Conservation (phyloP, 2,329 filamentous ascomycete genomes). For the Talaromyces sp. region DNA sequence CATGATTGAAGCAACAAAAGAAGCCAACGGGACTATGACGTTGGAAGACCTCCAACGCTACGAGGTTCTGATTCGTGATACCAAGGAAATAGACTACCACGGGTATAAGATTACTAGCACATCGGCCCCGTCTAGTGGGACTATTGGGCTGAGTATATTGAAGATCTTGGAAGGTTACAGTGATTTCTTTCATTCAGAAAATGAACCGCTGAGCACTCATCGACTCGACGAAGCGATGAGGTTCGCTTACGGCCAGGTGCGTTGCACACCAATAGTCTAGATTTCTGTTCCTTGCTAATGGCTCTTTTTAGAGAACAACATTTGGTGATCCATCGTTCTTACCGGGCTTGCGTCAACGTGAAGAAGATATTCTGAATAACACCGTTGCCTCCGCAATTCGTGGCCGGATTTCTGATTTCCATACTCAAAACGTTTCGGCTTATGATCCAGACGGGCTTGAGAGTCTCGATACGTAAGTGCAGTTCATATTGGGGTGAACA, state of each 20-base stretch:
- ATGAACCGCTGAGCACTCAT: conserved; percentile 68
- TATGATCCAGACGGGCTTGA: conserved; percentile 70
- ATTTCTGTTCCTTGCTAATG: neutral
- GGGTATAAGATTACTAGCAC: conserved; percentile 63
- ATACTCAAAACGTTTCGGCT: conserved; percentile 66
- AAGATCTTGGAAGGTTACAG: conserved; percentile 80
- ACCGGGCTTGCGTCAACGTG: conserved; percentile 57
- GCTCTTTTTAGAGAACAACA: conserved; percentile 55
- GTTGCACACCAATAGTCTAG: neutral
- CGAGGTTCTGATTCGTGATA: conserved; percentile 59
- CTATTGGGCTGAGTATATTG: conserved; percentile 68
- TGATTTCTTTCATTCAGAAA: conserved; percentile 55
- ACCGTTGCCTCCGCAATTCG: conserved; percentile 59
- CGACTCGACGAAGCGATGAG: conserved; percentile 82
- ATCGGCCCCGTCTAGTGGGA: conserved; percentile 74
- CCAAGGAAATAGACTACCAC: conserved; percentile 63
- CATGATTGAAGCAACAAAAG: conserved; percentile 66
- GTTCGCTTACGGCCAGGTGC: conserved; percentile 70
- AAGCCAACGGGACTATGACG: conserved; percentile 78
- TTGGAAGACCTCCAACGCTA: conserved; percentile 74
- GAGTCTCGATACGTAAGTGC: conserved; percentile 55
- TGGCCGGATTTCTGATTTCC: conserved; percentile 64
- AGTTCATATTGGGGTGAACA: neutral
- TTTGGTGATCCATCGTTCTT: conserved; percentile 82
- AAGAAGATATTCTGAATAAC: conserved; percentile 64